Base-by-base conservation (phyloP, 352 stramenopile genomes). In the Phytophthora sojae region DNA sequence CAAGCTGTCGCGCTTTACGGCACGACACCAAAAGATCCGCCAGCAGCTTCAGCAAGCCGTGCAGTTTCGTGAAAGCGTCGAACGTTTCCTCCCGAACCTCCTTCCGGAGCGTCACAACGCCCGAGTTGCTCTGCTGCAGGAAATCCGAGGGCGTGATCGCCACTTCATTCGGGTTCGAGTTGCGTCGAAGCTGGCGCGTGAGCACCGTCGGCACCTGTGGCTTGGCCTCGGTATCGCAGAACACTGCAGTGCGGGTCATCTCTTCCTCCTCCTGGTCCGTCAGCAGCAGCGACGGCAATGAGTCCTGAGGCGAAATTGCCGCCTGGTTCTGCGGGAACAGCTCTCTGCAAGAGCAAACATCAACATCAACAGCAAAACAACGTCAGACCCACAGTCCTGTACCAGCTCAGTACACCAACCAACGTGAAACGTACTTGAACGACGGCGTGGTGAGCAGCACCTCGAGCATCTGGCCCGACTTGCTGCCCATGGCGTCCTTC, bases 401-500 rank as follows among this genome's bases (percentile, higher is more conserved):
- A 64, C 25, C n/a, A 51, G 26, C 45, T 49, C 64, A n/a, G 62
- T 55, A 50, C 17, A 26, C 19, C 7, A 26, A 15, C 1, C 5
- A 54, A 14, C 14, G 12, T 21, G 39, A 14, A 15, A 74, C 76
- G 57, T 88, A 91, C 83, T 90, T 93, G 71, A 96, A 96, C 8
- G 87, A 94, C 14, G 87, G 86, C 3, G 89, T 95, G 12, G 81
- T 93, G 6, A 96, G 77, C 47, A 96, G 55, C 47, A 96, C 72
- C 54, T 94, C 82, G 0, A 96, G 82, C 87, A 96, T 93, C 55
- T 96, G 80, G 6, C 88, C 88, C 4, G 88, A 94, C 73, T 94
- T 96, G 51, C 82, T 91, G 26, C 88, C 73, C 88, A 96, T 94
- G 21, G 86, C 88, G 59, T 96, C 88, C 73, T 89, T 94, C 88